Conservation (phyloP, 2,329 filamentous ascomycete genomes). For the Exophiala oligosperma region DNA sequence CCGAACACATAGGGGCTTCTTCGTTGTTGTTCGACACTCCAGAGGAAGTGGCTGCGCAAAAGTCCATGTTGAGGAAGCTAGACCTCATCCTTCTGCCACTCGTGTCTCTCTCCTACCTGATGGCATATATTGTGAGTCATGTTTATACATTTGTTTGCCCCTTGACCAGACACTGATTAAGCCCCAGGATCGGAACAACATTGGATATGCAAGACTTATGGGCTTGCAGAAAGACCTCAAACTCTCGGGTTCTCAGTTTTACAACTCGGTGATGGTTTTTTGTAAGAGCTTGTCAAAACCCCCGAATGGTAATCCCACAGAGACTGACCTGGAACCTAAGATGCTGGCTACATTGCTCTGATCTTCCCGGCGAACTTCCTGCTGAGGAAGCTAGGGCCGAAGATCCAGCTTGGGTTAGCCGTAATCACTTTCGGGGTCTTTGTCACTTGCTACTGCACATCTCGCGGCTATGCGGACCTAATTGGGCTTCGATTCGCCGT, state of each 20-base stretch:
- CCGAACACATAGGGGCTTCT: too few species aligned
- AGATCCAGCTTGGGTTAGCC: constrained; percentile 3
- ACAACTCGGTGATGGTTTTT: constrained; percentile 10
- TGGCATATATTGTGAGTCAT: constrained; percentile 12
- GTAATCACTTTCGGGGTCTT: constrained; percentile 8
- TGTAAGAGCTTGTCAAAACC: not conserved
- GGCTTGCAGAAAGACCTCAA: constrained; percentile 8
- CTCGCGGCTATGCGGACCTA: not conserved
- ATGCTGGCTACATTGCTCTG: constrained; percentile 5
- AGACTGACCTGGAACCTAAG: not conserved
- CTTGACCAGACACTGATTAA: not conserved
- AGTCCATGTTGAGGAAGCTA: constrained; percentile 8
- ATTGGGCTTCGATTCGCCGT: constrained; percentile 8
- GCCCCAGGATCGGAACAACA: constrained; percentile 10
- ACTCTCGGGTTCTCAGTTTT: constrained; percentile 4
- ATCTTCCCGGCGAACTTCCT: constrained; percentile 7
- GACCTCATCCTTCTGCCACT: constrained; percentile 12
- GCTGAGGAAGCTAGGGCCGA: constrained; percentile 4
- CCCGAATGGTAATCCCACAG: not conserved
- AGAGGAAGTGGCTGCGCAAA: constrained; percentile 4
- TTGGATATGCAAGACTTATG: constrained; percentile 11
- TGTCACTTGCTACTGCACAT: constrained; percentile 1
- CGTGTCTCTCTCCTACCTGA: constrained; percentile 7
- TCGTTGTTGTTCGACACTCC: too few species aligned
- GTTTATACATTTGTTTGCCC: not conserved